A percentile compares a stretch with the other conserved stretches of the same genome.
These are phyloP conservation scores for Astragalus glycyphyllos DNA, from an alignment of 306 rosid genomes.

Conservation along the genomic window DNA sequence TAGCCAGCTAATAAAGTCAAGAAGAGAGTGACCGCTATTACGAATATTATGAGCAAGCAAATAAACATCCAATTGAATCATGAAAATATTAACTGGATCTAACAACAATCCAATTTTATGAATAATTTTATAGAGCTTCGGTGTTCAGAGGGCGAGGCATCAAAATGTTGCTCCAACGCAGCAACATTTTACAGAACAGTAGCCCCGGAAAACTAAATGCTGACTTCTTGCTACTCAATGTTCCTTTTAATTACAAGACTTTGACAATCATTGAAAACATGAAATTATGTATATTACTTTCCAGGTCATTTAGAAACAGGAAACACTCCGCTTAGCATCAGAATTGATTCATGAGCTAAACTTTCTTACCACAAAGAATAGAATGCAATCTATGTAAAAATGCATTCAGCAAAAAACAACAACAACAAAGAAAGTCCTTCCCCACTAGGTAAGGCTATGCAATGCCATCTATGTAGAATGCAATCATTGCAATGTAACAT, in stretches of 20 bases:
- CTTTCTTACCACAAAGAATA: constrained; percentile 20
- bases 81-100: constrained; percentile 25
- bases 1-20: not conserved
- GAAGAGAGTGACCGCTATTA: not conserved
- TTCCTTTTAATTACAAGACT: constrained; percentile 28
- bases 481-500: not conserved
- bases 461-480: too few relatives aligned
- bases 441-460: not conserved
- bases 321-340: constrained; percentile 22
- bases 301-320: constrained; percentile 18
- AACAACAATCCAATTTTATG: constrained; percentile 24
- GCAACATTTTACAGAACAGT: constrained; percentile 25
- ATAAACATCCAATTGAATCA: constrained; percentile 15
- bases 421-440: not conserved
- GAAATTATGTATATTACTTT: constrained; percentile 14
- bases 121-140: constrained; percentile 26
- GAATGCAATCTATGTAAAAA: constrained; percentile 18
- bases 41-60: constrained; percentile 13
- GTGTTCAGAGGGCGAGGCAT: constrained; percentile 8
- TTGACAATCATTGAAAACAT: not conserved
- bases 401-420: not conserved
- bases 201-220: constrained; percentile 9
- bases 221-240: constrained; percentile 27
- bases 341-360: constrained; percentile 26
- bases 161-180: constrained; percentile 24